Conservation (phyloP, 2,329 filamentous ascomycete genomes). For the Phialophora tarda region DNA sequence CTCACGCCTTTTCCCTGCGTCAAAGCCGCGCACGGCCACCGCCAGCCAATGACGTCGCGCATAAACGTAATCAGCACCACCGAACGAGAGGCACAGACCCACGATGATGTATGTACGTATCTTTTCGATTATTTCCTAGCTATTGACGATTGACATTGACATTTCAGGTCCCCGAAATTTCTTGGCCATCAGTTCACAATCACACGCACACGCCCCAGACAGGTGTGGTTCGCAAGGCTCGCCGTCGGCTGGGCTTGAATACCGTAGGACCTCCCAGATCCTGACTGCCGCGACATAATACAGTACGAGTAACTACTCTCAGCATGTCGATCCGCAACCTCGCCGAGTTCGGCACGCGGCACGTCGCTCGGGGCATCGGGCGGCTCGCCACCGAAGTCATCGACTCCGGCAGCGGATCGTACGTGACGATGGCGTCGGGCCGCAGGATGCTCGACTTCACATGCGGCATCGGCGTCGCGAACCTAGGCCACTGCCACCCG, state of each 20-base stretch:
- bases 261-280: not conserved
- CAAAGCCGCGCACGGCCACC: too few relatives aligned
- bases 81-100: not conserved
- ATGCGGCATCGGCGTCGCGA: slow-evolving; percentile 45
- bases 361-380: slow-evolving; percentile 41
- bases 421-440: slow-evolving; percentile 43
- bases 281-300: not conserved
- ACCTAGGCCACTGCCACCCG: slow-evolving; percentile 48
- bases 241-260: too few relatives aligned
- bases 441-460: slow-evolving; percentile 46
- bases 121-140: not conserved
- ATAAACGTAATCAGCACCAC: slow-evolving; percentile 15
- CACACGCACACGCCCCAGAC: not conserved
- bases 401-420: slow-evolving; percentile 43
- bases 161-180: not conserved
- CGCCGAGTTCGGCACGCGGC: slow-evolving; percentile 39
- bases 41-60: slow-evolving; percentile 13
- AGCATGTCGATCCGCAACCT: slow-evolving; percentile 37
- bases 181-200: not conserved
- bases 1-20: not conserved
- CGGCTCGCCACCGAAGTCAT: slow-evolving; percentile 41
- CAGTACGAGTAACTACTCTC: not conserved
- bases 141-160: not conserved
- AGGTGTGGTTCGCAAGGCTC: not conserved
- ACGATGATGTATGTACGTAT: not conserved